Conservation (phyloP, 768 basidiomycete species). For the Tremella yokohamensis region DNA sequence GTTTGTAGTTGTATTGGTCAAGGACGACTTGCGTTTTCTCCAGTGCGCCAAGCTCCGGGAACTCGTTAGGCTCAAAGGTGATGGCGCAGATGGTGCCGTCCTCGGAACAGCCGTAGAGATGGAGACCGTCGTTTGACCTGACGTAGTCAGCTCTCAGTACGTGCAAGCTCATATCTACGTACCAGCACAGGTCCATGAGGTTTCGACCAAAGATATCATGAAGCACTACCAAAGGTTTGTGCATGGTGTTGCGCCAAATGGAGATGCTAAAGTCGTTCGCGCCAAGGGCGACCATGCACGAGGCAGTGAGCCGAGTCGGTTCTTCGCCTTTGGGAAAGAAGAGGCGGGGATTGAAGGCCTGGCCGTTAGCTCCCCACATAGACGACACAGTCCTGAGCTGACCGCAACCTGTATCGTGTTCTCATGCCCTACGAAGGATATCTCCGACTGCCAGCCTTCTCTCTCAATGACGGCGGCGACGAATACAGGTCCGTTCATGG, state of each 20-base stretch:
- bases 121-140: slow-evolving; percentile 89
- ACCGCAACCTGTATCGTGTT: slow-evolving; percentile 95
- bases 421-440: slow-evolving; percentile 92
- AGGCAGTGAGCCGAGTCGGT: slow-evolving; percentile 53
- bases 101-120: slow-evolving; percentile 89
- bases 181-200: slow-evolving; percentile 95
- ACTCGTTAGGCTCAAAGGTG: slow-evolving; percentile 61
- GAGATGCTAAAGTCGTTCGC: slow-evolving; percentile 91
- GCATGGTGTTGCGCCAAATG: slow-evolving; percentile 92
- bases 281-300: slow-evolving; percentile 65
- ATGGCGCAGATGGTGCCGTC: slow-evolving; percentile 92
- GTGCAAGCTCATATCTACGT: slow-evolving; percentile 47
- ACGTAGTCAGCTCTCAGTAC: not conserved
- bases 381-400: slow-evolving; percentile 43
- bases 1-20: slow-evolving; percentile 33
- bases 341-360: slow-evolving; percentile 92
- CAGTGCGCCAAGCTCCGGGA: slow-evolving; percentile 48
- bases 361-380: slow-evolving; percentile 6
- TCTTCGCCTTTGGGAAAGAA: slow-evolving; percentile 72
- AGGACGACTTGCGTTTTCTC: slow-evolving; percentile 53
- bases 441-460: slow-evolving; percentile 77
- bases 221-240: slow-evolving; percentile 84
- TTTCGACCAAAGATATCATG: slow-evolving; percentile 92
- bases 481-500: slow-evolving; percentile 96
- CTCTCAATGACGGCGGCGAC: slow-evolving; percentile 93